phyloP scores from a whole-genome alignment of 192 early-diverging fungal species.

The Funneliformis mosseae region DNA sequence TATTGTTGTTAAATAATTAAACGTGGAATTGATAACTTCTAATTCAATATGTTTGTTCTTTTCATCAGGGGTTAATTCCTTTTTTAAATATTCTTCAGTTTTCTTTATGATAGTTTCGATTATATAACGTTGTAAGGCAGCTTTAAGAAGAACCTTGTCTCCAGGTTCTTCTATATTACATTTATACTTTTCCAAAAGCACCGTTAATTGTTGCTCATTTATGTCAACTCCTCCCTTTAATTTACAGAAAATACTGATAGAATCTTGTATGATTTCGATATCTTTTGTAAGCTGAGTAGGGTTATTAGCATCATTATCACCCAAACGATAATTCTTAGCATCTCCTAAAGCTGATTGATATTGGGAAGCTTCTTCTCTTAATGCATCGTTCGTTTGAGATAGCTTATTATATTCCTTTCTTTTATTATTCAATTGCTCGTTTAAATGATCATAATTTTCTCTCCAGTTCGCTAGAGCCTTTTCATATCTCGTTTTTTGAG shows the following conservation, averaged over 20 bases:
- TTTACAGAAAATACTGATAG: neutral
- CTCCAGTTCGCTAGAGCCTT: neutral
- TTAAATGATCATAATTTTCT: neutral
- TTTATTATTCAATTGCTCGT: neutral
- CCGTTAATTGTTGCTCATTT: neutral
- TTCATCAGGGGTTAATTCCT: neutral
- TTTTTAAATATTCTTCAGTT: neutral
- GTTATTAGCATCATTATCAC: conserved; percentile 18
- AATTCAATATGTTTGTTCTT: neutral
- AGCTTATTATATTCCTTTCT: neutral
- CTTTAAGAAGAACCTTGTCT: neutral
- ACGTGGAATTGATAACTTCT: neutral
- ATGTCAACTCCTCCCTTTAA: neutral
- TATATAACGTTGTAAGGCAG: neutral
- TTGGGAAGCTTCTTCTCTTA: neutral
- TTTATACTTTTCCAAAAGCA: neutral
- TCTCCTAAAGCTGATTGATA: conserved; percentile 19
- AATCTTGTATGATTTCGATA: neutral
- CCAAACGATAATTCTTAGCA: conserved; percentile 4
- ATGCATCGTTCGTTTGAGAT: neutral
- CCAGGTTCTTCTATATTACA: neutral
- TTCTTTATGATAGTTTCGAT: neutral
- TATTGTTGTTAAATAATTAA: neutral
- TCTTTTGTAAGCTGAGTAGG: neutral
- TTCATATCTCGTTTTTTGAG: neutral